These are phyloP conservation scores for Domatiomyces globalis DNA, from an alignment of 2,329 filamentous ascomycete genomes.

Conservation along the genomic window DNA sequence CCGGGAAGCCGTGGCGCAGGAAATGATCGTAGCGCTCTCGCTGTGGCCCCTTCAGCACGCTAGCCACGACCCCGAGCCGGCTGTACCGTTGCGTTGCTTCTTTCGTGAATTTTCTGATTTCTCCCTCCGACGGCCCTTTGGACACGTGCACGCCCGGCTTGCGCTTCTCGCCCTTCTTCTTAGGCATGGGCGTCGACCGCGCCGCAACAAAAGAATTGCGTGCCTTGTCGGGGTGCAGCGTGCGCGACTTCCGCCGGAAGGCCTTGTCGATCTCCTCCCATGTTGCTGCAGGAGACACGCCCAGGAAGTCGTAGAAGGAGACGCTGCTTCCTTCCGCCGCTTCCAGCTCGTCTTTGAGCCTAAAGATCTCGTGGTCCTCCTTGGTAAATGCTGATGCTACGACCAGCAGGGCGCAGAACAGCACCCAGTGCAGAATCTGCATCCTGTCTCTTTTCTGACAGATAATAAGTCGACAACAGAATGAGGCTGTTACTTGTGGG, in stretches of 20 bases:
- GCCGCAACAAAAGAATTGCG: conserved; percentile 66
- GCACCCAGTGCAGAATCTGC: conserved; percentile 46
- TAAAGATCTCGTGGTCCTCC: conserved; percentile 97
- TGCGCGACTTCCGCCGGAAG: conserved; percentile 73
- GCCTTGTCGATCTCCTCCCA: conserved; percentile 87
- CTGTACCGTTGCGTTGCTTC: conserved; percentile 70
- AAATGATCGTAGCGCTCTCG: conserved; percentile 93
- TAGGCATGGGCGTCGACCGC: conserved; percentile 44
- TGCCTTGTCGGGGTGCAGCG: conserved; percentile 90
- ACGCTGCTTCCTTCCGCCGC: conserved; percentile 59
- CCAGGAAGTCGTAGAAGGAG: conserved; percentile 90
- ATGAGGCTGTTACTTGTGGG: neutral
- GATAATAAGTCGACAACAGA: neutral
- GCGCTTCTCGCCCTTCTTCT: conserved; percentile 36
- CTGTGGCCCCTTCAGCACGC: conserved; percentile 66
- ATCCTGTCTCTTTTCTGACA: conserved; percentile 26
- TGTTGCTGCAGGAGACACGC: conserved; percentile 55
- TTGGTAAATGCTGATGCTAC: conserved; percentile 69
- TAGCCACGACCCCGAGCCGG: conserved; percentile 67
- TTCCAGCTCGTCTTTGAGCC: conserved; percentile 73
- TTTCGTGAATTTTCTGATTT: conserved; percentile 68
- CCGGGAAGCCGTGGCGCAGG: conserved; percentile 79
- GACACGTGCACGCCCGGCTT: conserved; percentile 50
- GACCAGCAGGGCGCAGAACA: conserved; percentile 52
- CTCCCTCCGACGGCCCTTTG: conserved; percentile 57